phyloP scores from a whole-genome alignment of 768 basidiomycete species.

The Mycena venus region DNA sequence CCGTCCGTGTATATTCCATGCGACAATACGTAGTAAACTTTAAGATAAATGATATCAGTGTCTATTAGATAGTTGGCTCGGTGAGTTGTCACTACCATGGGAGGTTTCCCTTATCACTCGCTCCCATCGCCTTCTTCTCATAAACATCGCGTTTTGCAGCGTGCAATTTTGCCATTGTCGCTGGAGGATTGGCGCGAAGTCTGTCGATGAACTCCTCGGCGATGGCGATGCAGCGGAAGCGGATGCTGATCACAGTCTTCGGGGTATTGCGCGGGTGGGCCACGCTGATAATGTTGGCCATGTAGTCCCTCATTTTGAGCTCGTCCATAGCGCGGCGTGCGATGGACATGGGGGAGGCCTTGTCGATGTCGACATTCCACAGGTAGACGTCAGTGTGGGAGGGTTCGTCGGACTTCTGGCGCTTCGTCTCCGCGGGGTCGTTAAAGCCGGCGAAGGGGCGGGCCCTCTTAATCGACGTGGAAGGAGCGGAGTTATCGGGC shows the following conservation, averaged over 20 bases:
- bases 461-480: background rate
- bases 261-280: background rate
- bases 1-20: constrained; percentile 15
- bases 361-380: background rate
- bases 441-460: background rate
- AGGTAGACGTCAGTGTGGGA: constrained; percentile 1
- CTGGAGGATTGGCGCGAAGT: background rate
- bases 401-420: background rate
- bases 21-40: background rate
- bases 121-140: background rate
- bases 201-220: background rate
- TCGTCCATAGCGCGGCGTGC: background rate
- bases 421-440: background rate
- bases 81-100: background rate
- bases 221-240: background rate
- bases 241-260: constrained; percentile 2
- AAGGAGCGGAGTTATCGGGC: too few relatives aligned
- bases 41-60: too few relatives aligned
- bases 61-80: too few relatives aligned
- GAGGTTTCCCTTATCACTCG: background rate
- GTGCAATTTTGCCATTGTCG: background rate
- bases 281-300: background rate
- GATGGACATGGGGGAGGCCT: background rate
- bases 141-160: background rate
- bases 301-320: background rate